Evolutionary conservation across 345 rosid species (phyloP).

Genomic region (Hibiscus trionum): DNA sequence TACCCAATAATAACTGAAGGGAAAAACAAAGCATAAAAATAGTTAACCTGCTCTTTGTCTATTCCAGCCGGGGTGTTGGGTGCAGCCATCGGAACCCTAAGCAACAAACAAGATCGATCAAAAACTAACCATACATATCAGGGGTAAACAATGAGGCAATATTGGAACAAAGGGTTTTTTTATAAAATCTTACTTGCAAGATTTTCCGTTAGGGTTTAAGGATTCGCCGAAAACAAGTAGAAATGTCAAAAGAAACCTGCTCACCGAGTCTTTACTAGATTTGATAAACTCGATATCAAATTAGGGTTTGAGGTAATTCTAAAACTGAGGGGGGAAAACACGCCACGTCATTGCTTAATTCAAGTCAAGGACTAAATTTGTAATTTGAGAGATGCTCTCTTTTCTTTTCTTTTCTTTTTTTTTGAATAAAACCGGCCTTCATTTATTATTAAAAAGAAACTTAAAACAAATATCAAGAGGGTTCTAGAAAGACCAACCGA

Average conservation of each 20-base stretch:
- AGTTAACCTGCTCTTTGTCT: constrained; percentile 55
- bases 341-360: too few species aligned
- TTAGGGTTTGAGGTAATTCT: neutral
- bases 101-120: neutral
- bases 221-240: neutral
- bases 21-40: neutral
- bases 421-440: too few species aligned
- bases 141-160: neutral
- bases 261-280: too few species aligned
- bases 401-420: too few species aligned
- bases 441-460: too few species aligned
- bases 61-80: constrained; percentile 36
- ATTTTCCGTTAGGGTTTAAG: constrained; percentile 2
- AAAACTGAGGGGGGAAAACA: too few species aligned
- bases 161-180: neutral
- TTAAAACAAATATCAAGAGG: too few species aligned
- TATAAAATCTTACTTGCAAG: neutral
- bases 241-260: neutral
- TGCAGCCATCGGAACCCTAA: constrained; percentile 39
- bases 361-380: too few species aligned
- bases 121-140: neutral
- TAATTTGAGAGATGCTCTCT: too few species aligned
- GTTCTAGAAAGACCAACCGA: too few species aligned
- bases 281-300: neutral
- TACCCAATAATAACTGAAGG: neutral